Evolutionary conservation across 495 filamentous ascomycete genomes (phyloP).

Genomic region (Aspergillus haitiensis): DNA sequence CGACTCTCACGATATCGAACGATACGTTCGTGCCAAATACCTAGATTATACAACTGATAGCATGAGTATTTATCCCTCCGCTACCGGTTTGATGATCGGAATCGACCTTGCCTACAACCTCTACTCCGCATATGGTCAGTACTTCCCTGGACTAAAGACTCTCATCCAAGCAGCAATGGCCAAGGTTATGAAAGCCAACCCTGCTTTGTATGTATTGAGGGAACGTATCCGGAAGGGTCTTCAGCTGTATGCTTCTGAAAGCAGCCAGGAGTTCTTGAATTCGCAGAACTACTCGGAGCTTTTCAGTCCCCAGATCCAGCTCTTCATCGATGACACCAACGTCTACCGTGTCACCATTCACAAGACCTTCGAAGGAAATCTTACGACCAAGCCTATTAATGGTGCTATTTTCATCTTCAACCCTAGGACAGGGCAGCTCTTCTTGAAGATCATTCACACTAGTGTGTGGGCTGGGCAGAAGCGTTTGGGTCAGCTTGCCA

Average conservation of each 20-base stretch:
- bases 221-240: constrained; percentile 99
- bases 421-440: constrained; percentile 93
- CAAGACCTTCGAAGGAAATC: constrained; percentile 99
- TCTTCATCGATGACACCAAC: constrained; percentile 99
- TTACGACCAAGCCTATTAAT: constrained; percentile 99
- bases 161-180: constrained; percentile 97
- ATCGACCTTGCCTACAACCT: constrained; percentile 98
- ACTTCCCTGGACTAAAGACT: constrained; percentile 98
- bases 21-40: constrained; percentile 97
- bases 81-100: constrained; percentile 96
- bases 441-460: constrained; percentile 99
- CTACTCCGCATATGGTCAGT: constrained; percentile 96
- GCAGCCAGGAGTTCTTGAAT: constrained; percentile 99
- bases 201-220: constrained; percentile 91
- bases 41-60: constrained; percentile 98
- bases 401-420: constrained; percentile 99
- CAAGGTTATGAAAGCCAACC: constrained; percentile 99
- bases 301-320: constrained; percentile 98
- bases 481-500: constrained; percentile 95
- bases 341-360: constrained; percentile 99
- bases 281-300: constrained; percentile 99
- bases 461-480: constrained; percentile 99
- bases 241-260: constrained; percentile 97
- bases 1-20: constrained; percentile 97
- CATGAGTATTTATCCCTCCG: constrained; percentile 98